Evolutionary conservation across 768 basidiomycete species (phyloP).

Genomic region (Boletus subparvulus): DNA sequence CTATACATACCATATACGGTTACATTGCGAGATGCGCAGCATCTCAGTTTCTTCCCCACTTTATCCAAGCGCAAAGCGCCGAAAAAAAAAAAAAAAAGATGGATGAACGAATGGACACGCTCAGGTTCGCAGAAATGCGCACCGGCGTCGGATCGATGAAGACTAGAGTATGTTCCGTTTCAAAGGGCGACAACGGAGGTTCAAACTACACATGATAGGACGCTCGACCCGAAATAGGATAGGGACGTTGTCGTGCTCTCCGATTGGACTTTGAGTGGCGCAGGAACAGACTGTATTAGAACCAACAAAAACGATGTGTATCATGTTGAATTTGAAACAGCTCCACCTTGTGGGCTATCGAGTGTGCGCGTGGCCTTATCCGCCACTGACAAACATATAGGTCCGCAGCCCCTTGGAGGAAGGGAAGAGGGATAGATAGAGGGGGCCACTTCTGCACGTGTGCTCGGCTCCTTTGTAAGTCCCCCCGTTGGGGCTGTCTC

Average conservation of each 20-base stretch:
- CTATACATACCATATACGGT: conserved; percentile 22
- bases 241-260: too few relatives aligned
- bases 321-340: conserved; percentile 23
- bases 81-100: not conserved
- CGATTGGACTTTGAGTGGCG: not conserved
- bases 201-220: too few relatives aligned
- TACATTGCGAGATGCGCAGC: conserved; percentile 15
- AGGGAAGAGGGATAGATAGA: not conserved
- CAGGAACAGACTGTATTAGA: not conserved
- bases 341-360: conserved; percentile 19
- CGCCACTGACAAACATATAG: not conserved
- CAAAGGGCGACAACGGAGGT: not conserved
- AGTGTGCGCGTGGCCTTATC: not conserved
- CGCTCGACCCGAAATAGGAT: too few relatives aligned
- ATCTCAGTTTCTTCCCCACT: conserved; percentile 1
- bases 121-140: conserved; percentile 12
- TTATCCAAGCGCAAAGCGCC: conserved; percentile 1
- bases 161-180: too few relatives aligned
- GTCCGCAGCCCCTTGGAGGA: not conserved
- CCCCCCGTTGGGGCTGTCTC: conserved; percentile 6
- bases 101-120: conserved; percentile 7
- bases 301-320: not conserved
- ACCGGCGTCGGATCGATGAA: too few relatives aligned
- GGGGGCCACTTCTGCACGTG: not conserved
- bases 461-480: conserved; percentile 14